Evolutionary conservation across 2,329 filamentous ascomycete species (phyloP), one percentile per base, ranked within the genome.

Genomic region (Aureobasidium pullulans): DNA sequence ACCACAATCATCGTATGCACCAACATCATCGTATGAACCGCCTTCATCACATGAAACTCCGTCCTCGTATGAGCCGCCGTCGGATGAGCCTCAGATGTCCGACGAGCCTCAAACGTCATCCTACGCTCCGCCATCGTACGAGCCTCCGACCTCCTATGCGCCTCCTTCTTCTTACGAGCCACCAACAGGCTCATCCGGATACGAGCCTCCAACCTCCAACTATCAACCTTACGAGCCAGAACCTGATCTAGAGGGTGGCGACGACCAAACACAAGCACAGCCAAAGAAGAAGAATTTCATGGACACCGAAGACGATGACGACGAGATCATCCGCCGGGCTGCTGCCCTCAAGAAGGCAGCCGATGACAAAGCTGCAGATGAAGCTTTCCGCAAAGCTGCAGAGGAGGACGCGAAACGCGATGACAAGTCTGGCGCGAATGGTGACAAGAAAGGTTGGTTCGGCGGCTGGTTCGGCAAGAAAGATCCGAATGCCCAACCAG

Each of bases 321-420:
- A 88, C 61, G 80, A 88, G 44, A 77, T 84, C 34, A 75, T 76
- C 6, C 70, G 75, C 40, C 76, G 77, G 36, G 81, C 80, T 44
- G 76, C 82, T 1, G 75, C 79, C 2, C 72, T 81, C 56, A 80
- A 77, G 40, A 68, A 69, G 43, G 62, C 67, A 15, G 65, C 67
- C 47, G 75, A 75, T 67, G 89, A 95, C 67, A 81, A 84, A 28
- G 88, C 90, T 71, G 91, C 92, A 49, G 87, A 90, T 60, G 92
- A 95, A 67, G 85, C 90, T 71, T 90, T 96, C 78, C 84, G 85
- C 59, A 90, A 87, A 71, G 90, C 89, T 29, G 93, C 90, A 0
- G 91, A 84, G 75, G 81, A 79, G 61, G 83, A 86, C 72, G 83
- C 85, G 19, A 84, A 88, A 76, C 83, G 82, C 60, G 82, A 78